phyloP scores from a whole-genome alignment of 176 grass and related monocot species.

The Miscanthus lutarioriparius region DNA sequence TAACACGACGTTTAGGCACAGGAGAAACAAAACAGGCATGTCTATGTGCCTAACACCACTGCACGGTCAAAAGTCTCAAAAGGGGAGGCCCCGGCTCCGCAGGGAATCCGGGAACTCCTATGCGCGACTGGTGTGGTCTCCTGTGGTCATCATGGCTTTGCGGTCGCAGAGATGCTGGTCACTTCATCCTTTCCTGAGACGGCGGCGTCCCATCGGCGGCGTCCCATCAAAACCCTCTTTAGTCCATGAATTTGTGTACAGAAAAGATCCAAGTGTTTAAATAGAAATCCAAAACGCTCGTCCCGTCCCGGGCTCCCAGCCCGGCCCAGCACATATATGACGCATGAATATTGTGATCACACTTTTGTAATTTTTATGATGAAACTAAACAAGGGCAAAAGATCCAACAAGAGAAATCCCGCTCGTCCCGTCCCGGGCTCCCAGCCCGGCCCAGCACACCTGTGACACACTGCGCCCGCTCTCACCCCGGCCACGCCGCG shows the following conservation, averaged over 20 bases:
- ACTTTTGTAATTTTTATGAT: too few species aligned
- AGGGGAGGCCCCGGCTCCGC: slow-evolving; percentile 8
- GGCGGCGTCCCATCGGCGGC: slow-evolving; percentile 55
- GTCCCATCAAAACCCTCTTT: too few species aligned
- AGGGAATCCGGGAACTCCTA: slow-evolving; percentile 35
- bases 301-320: too few species aligned
- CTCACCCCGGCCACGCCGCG: background rate
- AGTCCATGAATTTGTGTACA: too few species aligned
- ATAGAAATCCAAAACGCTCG: slow-evolving; percentile 18
- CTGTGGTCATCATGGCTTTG: slow-evolving; percentile 27
- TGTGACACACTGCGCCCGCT: background rate
- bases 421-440: too few species aligned
- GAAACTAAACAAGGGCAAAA: too few species aligned
- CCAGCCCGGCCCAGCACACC: background rate
- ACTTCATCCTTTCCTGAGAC: slow-evolving; percentile 38
- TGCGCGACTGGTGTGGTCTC: slow-evolving; percentile 17
- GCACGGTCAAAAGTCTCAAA: slow-evolving; percentile 28
- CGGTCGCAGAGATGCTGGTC: slow-evolving; percentile 41
- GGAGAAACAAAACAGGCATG: background rate
- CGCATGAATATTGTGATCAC: too few species aligned
- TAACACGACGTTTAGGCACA: background rate
- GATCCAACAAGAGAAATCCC: slow-evolving; percentile 15
- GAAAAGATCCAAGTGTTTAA: slow-evolving; percentile 39
- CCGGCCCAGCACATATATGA: background rate
- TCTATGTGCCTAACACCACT: background rate